Conservation (phyloP, 2,329 filamentous ascomycete genomes). For the Fonsecaea pedrosoi region DNA sequence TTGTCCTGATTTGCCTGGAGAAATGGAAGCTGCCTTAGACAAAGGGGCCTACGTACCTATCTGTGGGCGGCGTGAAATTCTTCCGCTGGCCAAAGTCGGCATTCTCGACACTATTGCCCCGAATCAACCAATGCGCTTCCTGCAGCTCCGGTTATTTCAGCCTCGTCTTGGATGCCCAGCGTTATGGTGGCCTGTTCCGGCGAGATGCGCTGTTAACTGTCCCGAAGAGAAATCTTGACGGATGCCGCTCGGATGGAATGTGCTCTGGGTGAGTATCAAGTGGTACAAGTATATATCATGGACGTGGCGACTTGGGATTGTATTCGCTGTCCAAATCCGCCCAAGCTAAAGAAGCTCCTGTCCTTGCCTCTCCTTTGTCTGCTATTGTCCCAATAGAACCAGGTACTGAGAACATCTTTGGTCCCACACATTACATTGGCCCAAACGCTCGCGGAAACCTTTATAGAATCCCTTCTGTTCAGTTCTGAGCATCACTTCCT, state of each 20-base stretch:
- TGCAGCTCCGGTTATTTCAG: slow-evolving; percentile 4
- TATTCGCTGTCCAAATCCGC: not conserved
- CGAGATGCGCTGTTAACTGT: not conserved
- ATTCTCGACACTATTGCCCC: slow-evolving; percentile 1
- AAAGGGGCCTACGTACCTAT: not conserved
- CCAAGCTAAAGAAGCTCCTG: not conserved
- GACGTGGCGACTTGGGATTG: not conserved
- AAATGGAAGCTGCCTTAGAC: not conserved
- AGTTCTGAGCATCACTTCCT: not conserved
- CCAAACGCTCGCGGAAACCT: not conserved
- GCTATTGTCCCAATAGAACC: not conserved
- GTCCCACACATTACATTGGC: not conserved
- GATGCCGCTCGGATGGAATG: not conserved
- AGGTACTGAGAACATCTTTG: slow-evolving; percentile 1
- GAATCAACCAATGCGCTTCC: not conserved
- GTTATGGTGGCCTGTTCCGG: not conserved
- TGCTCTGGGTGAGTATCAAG: not conserved
- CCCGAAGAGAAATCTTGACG: not conserved
- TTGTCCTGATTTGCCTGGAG: not conserved
- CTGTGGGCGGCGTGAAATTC: slow-evolving; percentile 3
- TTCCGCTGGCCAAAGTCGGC: slow-evolving; percentile 11
- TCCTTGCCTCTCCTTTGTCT: not conserved
- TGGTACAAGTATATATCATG: slow-evolving; percentile 6
- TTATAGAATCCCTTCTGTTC: not conserved
- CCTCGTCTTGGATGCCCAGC: slow-evolving; percentile 3